phyloP scores from a whole-genome alignment of 306 rosid genomes.

The Fragaria vesca region DNA sequence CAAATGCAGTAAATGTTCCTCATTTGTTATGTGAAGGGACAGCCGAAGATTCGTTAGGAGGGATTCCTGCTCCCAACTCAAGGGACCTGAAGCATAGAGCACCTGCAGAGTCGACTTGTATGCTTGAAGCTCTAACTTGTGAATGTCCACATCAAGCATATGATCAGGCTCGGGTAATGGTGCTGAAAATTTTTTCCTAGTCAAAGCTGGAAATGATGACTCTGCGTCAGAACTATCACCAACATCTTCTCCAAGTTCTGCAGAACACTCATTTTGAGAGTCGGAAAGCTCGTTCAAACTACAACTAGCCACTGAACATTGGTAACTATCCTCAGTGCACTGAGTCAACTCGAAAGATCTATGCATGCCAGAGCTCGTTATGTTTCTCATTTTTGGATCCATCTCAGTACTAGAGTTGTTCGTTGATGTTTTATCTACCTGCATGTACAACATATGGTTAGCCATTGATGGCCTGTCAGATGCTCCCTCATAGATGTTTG shows the following conservation, averaged over 20 bases:
- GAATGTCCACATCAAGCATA: slow-evolving; percentile 13
- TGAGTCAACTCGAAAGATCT: slow-evolving; percentile 1
- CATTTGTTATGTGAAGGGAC: slow-evolving; percentile 29
- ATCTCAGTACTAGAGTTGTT: slow-evolving; percentile 4
- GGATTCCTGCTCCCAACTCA: slow-evolving; percentile 39
- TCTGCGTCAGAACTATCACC: slow-evolving; percentile 17
- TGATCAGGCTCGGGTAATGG: not conserved
- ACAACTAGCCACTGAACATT: slow-evolving; percentile 35
- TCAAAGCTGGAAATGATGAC: slow-evolving; percentile 18
- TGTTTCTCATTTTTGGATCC: not conserved
- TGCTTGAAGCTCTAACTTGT: slow-evolving; percentile 29
- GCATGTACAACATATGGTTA: not conserved
- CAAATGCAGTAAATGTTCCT: slow-evolving; percentile 33
- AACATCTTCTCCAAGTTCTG: not conserved
- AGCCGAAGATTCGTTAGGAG: slow-evolving; percentile 36
- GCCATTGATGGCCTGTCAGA: not conserved
- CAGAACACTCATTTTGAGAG: not conserved
- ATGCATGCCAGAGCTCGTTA: not conserved
- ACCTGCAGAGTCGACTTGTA: slow-evolving; percentile 28
- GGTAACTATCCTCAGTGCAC: slow-evolving; percentile 17
- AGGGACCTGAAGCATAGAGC: slow-evolving; percentile 33
- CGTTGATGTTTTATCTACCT: not conserved
- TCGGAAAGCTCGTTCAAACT: slow-evolving; percentile 11
- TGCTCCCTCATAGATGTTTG: not conserved
- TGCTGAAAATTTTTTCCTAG: slow-evolving; percentile 6